Evolutionary conservation across 2,329 filamentous ascomycete species (phyloP).

Genomic region (Aureobasidium sp.): DNA sequence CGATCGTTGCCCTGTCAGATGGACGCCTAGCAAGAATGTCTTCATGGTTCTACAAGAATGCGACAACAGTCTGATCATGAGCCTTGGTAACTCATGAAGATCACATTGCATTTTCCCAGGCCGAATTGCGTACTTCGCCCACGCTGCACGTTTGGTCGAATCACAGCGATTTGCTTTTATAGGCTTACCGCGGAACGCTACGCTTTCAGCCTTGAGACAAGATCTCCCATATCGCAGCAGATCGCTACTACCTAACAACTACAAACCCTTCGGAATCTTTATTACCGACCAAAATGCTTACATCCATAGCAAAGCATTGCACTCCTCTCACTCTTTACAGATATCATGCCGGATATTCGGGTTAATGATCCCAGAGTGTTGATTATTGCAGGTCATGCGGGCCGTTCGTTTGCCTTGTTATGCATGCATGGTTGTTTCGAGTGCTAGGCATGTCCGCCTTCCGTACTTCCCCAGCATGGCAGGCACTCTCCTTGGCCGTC

Average conservation of each 20-base stretch:
- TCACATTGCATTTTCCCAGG: not conserved
- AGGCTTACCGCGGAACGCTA: not conserved
- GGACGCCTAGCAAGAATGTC: not conserved
- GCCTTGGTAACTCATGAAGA: not conserved
- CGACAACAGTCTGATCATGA: not conserved
- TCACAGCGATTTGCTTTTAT: not conserved
- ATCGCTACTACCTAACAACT: not conserved
- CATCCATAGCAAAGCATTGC: not conserved
- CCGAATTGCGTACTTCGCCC: not conserved
- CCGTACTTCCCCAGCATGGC: not conserved
- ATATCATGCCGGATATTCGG: not conserved
- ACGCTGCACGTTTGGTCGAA: not conserved
- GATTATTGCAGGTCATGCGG: not conserved
- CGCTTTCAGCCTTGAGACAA: not conserved
- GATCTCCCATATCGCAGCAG: not conserved
- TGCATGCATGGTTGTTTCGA: constrained; percentile 1
- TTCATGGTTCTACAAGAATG: not conserved
- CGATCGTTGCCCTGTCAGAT: not conserved
- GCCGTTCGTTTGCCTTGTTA: constrained; percentile 1
- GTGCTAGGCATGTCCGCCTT: not conserved
- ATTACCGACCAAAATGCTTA: not conserved
- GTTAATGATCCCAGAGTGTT: not conserved
- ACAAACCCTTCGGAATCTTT: not conserved
- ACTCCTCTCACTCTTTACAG: not conserved
- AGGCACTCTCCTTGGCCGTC: not conserved